These are phyloP conservation scores for Lachancea nothofagi DNA, from an alignment of 805 yeast genomes.

Conservation along the genomic window DNA sequence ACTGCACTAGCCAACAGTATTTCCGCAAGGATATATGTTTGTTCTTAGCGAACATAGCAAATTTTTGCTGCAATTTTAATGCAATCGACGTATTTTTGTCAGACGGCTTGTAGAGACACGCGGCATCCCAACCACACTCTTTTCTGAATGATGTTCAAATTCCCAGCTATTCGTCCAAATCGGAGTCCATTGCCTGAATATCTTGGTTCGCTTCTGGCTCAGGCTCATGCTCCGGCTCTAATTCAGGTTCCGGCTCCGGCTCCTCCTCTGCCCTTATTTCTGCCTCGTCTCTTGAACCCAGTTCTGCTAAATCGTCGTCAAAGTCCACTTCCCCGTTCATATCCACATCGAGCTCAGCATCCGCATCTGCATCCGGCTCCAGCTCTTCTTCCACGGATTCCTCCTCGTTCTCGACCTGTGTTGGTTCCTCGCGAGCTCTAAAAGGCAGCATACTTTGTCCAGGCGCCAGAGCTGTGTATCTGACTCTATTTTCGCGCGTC, in stretches of 20 bases:
- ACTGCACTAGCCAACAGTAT: no score
- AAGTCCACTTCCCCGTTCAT: no score
- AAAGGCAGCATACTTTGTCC: conserved; percentile 12
- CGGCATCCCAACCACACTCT: no score
- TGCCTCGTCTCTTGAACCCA: conserved; percentile 17
- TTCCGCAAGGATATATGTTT: no score
- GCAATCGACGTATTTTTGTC: no score
- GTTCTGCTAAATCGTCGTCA: conserved; percentile 13
- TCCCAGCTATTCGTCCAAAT: neutral
- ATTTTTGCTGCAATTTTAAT: no score
- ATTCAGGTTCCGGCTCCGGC: conserved; percentile 12
- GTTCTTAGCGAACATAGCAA: no score
- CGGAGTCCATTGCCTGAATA: neutral
- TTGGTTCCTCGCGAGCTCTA: conserved; percentile 7
- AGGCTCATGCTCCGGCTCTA: conserved; percentile 16
- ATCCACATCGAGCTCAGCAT: no score
- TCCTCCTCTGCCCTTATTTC: conserved; percentile 13
- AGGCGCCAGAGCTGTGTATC: conserved; percentile 21
- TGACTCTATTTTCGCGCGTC: conserved; percentile 25
- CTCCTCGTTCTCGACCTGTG: conserved; percentile 8
- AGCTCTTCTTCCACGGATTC: conserved; percentile 8
- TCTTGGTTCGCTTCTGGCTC: conserved; percentile 3
- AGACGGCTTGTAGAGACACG: no score
- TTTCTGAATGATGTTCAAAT: no score
- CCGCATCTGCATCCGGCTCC: conserved; percentile 13